These are phyloP conservation scores for Pseudocercospora eumusae DNA, from an alignment of 2,329 filamentous ascomycete species.

Conservation along the genomic window DNA sequence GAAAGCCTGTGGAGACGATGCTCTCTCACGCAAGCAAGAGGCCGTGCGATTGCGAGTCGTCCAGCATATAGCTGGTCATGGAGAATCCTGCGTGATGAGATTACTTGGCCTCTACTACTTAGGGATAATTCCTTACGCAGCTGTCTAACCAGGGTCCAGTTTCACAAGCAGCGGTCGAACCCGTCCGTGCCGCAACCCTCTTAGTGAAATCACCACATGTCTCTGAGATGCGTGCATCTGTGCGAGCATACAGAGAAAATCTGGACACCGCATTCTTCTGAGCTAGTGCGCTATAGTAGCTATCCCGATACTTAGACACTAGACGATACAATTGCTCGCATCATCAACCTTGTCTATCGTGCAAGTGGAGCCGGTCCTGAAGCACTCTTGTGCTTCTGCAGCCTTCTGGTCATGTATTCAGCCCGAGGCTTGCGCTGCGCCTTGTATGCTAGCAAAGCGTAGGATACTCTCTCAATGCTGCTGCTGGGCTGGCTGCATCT, in stretches of 20 bases:
- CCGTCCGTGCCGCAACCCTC: too few relatives aligned
- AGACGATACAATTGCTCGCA: constrained; percentile 37
- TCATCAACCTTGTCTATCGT: constrained; percentile 34
- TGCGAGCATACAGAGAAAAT: too few relatives aligned
- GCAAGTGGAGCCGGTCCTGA: constrained; percentile 39
- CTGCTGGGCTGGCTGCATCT: constrained; percentile 60
- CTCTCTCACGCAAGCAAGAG: not conserved
- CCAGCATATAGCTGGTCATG: not conserved
- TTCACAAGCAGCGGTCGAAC: not conserved
- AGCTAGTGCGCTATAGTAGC: too few relatives aligned
- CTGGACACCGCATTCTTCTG: too few relatives aligned
- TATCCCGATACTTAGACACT: constrained; percentile 17
- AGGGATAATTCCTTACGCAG: not conserved
- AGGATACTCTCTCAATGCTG: constrained; percentile 27
- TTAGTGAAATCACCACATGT: too few relatives aligned
- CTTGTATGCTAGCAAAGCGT: constrained; percentile 27
- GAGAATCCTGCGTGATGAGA: not conserved
- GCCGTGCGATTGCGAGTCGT: not conserved
- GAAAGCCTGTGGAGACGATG: not conserved
- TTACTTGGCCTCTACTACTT: not conserved
- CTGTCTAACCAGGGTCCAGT: not conserved
- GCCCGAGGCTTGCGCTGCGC: constrained; percentile 28
- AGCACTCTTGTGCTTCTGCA: constrained; percentile 38
- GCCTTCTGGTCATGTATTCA: constrained; percentile 36
- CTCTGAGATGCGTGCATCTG: too few relatives aligned